Percentiles rank a stretch among this genome's conserved stretches.
phyloP scores from a whole-genome alignment of 2,329 filamentous ascomycete species.

The Alternaria incomplexa region DNA sequence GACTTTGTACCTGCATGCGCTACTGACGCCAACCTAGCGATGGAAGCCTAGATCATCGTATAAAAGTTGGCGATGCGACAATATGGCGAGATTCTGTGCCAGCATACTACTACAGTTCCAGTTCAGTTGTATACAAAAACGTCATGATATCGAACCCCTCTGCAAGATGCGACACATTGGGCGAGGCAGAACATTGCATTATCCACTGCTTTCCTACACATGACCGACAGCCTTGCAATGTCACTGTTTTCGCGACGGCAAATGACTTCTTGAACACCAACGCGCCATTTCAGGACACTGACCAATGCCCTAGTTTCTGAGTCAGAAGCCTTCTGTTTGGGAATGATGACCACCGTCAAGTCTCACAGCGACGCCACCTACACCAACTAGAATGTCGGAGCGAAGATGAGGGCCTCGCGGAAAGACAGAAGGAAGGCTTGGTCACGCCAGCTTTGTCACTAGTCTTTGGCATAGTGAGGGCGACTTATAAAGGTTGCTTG shows the following conservation, averaged over 20 bases:
- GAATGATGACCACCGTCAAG: neutral
- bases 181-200: neutral
- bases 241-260: neutral
- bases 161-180: neutral
- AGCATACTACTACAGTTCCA: neutral
- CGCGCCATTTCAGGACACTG: neutral
- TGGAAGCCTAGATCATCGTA: neutral
- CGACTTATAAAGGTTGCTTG: constrained; percentile 6
- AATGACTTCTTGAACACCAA: neutral
- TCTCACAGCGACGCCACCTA: constrained; percentile 10
- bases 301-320: neutral
- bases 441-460: neutral
- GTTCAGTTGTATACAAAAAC: neutral
- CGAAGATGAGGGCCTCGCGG: neutral
- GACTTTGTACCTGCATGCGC: constrained; percentile 9
- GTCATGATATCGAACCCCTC: neutral
- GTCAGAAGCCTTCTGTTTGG: neutral
- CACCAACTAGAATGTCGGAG: neutral
- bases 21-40: neutral
- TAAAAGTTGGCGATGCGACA: neutral
- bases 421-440: neutral
- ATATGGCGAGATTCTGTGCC: neutral
- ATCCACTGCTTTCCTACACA: neutral
- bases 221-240: neutral
- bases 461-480: neutral